These are phyloP conservation scores for Dioszegia hungarica DNA, from an alignment of 768 basidiomycete species.

Conservation along the genomic window DNA sequence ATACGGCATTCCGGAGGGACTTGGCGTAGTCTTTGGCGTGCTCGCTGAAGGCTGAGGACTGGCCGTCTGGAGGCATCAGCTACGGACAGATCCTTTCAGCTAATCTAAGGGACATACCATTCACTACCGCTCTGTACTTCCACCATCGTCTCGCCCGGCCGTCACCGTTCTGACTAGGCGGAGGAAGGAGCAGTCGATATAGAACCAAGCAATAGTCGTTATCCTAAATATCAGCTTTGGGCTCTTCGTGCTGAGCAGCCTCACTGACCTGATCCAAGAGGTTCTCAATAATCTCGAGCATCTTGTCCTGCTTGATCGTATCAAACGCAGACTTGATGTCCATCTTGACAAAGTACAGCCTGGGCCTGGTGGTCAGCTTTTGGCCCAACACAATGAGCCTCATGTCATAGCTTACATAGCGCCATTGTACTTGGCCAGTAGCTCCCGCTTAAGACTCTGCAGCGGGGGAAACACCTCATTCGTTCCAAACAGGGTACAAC, in stretches of 20 bases:
- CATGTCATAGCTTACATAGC: conserved; percentile 53
- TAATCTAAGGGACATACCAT: conserved; percentile 28
- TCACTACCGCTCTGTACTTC: conserved; percentile 28
- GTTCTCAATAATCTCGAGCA: conserved; percentile 68
- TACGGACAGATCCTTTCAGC: background rate
- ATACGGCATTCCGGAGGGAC: conserved; percentile 67
- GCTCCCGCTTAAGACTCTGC: conserved; percentile 61
- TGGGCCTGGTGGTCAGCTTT: conserved; percentile 57
- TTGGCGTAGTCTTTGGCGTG: conserved; percentile 65
- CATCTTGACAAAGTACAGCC: conserved; percentile 90
- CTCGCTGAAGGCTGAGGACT: conserved; percentile 62
- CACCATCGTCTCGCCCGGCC: conserved; percentile 28
- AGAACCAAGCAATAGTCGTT: conserved; percentile 34
- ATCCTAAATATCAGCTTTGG: conserved; percentile 2
- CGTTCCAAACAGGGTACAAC: conserved; percentile 74
- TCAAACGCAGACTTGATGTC: conserved; percentile 97
- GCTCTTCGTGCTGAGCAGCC: conserved; percentile 33
- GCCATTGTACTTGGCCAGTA: conserved; percentile 51
- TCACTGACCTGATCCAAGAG: conserved; percentile 59
- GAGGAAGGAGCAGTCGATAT: conserved; percentile 63
- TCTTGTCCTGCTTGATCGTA: conserved; percentile 81
- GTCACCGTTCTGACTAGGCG: conserved; percentile 54
- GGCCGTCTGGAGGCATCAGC: conserved; percentile 58
- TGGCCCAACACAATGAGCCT: too few species aligned
- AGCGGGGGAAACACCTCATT: conserved; percentile 75